phyloP scores from a whole-genome alignment of 75 land plant species.

The Pinus taeda region DNA sequence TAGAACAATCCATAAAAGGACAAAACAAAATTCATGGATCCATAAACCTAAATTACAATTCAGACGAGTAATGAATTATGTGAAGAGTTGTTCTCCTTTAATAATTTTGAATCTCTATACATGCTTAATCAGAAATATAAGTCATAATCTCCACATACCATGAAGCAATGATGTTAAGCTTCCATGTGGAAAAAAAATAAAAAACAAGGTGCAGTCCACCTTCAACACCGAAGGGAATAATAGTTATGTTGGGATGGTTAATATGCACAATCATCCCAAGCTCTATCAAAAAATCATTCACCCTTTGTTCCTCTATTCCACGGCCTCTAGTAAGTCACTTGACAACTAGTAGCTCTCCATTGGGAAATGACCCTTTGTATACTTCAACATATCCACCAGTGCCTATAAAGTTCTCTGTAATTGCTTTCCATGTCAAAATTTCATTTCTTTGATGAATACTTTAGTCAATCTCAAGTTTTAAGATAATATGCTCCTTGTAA shows the following conservation, averaged over 20 bases:
- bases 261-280: slow-evolving; percentile 39
- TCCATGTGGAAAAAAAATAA: slow-evolving; percentile 73
- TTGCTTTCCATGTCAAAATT: background rate
- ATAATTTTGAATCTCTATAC: background rate
- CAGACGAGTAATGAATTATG: background rate
- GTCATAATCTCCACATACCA: slow-evolving; percentile 37
- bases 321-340: slow-evolving; percentile 16
- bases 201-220: slow-evolving; percentile 81
- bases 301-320: slow-evolving; percentile 10
- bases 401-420: slow-evolving; percentile 14
- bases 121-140: background rate
- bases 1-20: background rate
- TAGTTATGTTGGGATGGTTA: slow-evolving; percentile 74
- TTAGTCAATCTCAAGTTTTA: too few species aligned
- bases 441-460: background rate
- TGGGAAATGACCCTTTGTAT: slow-evolving; percentile 14
- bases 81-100: too few species aligned
- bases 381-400: slow-evolving; percentile 17
- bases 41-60: too few species aligned
- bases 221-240: slow-evolving; percentile 80
- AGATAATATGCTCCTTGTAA: too few species aligned
- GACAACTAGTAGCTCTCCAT: slow-evolving; percentile 15
- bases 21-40: background rate
- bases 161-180: slow-evolving; percentile 73
- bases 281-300: slow-evolving; percentile 14